Percentiles rank a stretch among this genome's conserved stretches.
Evolutionary conservation across 495 filamentous ascomycete genomes (phyloP).

Genomic region (Penicillium salamii): DNA sequence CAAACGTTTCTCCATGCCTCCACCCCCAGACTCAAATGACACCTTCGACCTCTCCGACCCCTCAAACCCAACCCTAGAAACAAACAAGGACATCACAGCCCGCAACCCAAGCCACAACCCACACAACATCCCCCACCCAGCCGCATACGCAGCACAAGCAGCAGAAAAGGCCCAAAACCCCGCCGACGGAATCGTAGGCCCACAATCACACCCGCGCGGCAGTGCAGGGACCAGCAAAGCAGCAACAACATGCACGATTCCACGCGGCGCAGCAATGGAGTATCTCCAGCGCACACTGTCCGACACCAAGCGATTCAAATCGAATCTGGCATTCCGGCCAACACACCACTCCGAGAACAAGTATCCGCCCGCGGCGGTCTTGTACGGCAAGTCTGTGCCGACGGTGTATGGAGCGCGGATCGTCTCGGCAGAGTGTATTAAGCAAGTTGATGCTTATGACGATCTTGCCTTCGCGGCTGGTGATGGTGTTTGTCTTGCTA

Average conservation of each 20-base stretch:
- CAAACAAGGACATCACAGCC: constrained; percentile 8
- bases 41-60: constrained; percentile 10
- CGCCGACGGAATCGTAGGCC: constrained; percentile 40
- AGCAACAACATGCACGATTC: constrained; percentile 47
- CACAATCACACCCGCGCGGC: constrained; percentile 28
- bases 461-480: constrained; percentile 82
- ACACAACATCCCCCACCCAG: neutral
- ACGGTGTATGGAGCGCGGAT: constrained; percentile 82
- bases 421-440: constrained; percentile 62
- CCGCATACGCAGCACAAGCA: constrained; percentile 14
- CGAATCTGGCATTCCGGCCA: constrained; percentile 60
- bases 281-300: constrained; percentile 79
- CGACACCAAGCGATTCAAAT: constrained; percentile 69
- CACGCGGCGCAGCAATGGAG: constrained; percentile 50
- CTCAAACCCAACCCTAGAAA: neutral
- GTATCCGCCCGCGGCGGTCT: constrained; percentile 81
- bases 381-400: constrained; percentile 84
- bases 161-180: constrained; percentile 10
- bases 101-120: constrained; percentile 5
- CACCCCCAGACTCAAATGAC: constrained; percentile 20
- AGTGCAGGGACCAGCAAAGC: constrained; percentile 28
- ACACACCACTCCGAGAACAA: constrained; percentile 57
- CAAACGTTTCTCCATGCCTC: constrained; percentile 39
- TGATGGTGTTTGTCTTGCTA: constrained; percentile 85
- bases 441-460: constrained; percentile 76